These are phyloP conservation scores for Zalaria obscura DNA, from an alignment of 2,329 filamentous ascomycete species.

Conservation along the genomic window DNA sequence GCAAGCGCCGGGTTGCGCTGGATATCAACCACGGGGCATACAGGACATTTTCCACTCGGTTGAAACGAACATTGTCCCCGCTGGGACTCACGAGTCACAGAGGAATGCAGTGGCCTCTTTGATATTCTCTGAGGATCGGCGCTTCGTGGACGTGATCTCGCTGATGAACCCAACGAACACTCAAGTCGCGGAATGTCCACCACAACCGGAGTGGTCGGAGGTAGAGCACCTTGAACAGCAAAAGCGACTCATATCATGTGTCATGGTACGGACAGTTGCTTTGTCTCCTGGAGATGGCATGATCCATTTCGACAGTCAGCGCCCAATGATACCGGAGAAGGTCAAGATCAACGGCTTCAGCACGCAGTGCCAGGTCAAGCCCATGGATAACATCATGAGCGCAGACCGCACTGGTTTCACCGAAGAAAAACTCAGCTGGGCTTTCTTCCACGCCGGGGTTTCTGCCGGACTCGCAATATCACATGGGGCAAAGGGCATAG, in stretches of 20 bases:
- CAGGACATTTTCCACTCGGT: constrained; percentile 59
- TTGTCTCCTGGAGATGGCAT: constrained; percentile 78
- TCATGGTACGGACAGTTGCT: constrained; percentile 77
- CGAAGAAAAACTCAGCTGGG: constrained; percentile 96
- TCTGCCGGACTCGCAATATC: constrained; percentile 89
- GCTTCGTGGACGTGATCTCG: constrained; percentile 71
- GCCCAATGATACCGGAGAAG: constrained; percentile 83
- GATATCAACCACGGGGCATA: constrained; percentile 50
- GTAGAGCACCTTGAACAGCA: constrained; percentile 82
- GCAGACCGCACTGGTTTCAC: constrained; percentile 78
- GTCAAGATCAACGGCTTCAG: constrained; percentile 85
- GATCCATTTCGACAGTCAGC: constrained; percentile 74
- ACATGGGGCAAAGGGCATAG: constrained; percentile 77
- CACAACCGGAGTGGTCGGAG: constrained; percentile 67
- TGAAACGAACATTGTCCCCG: constrained; percentile 50
- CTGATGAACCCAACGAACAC: constrained; percentile 77
- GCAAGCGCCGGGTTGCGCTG: constrained; percentile 42
- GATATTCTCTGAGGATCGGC: constrained; percentile 82
- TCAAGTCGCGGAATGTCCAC: constrained; percentile 62
- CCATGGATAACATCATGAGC: constrained; percentile 82
- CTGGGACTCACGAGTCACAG: constrained; percentile 72
- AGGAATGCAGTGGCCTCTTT: constrained; percentile 63
- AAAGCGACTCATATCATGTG: constrained; percentile 73
- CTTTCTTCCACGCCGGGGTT: constrained; percentile 93
- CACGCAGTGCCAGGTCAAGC: constrained; percentile 80